Evolutionary conservation across 768 basidiomycete genomes (phyloP).

Genomic region (Phylloporus arenicola): DNA sequence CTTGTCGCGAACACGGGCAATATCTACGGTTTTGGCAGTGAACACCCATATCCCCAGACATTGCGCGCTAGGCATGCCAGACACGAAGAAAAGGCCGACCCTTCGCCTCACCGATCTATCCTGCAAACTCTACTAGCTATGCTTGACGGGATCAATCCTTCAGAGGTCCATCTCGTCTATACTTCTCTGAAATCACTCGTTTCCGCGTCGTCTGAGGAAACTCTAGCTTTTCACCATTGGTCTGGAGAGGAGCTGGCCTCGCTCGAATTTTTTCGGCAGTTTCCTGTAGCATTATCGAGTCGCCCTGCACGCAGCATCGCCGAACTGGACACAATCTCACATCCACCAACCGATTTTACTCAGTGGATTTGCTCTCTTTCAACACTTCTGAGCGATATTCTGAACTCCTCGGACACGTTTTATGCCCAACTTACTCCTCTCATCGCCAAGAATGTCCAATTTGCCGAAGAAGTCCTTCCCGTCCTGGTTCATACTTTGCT

Average conservation of each 20-base stretch:
- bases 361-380: conserved; percentile 61
- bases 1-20: conserved; percentile 54
- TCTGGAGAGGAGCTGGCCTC: conserved; percentile 40
- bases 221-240: conserved; percentile 27
- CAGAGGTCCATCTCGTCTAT: conserved; percentile 55
- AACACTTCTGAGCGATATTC: conserved; percentile 49
- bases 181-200: conserved; percentile 56
- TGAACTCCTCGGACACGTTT: conserved; percentile 53
- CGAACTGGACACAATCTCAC: conserved; percentile 30
- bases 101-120: conserved; percentile 45
- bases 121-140: conserved; percentile 50
- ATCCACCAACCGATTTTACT: conserved; percentile 46
- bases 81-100: conserved; percentile 16
- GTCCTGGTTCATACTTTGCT: conserved; percentile 70
- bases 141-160: conserved; percentile 47
- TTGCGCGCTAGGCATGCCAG: conserved; percentile 35
- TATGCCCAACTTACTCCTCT: conserved; percentile 65
- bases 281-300: conserved; percentile 33
- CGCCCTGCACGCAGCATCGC: conserved; percentile 34
- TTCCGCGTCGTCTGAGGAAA: conserved; percentile 34
- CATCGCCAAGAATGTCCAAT: conserved; percentile 45
- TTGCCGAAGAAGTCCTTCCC: conserved; percentile 68
- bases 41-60: conserved; percentile 40
- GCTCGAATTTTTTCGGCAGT: conserved; percentile 46
- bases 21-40: conserved; percentile 56